Percentiles rank a stretch among this genome's conserved stretches.
Conservation (phyloP, 192 early-diverging fungal genomes). For the Funneliformis geosporum region DNA sequence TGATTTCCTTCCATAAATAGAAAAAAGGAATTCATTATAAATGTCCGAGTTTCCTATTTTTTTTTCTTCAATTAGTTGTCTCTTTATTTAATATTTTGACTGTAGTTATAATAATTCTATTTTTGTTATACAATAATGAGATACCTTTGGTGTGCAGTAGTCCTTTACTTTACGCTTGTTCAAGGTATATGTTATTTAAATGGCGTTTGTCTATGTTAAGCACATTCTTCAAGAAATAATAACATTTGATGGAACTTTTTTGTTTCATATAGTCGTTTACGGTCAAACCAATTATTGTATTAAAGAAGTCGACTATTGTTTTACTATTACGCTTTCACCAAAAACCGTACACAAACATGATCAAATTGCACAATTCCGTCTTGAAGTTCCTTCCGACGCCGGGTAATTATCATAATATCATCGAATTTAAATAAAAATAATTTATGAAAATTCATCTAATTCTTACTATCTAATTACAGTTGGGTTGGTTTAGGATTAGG, state of each 20-base stretch:
- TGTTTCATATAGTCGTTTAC: background rate
- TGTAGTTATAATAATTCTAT: no score
- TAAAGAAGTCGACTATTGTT: background rate
- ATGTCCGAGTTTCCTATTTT: no score
- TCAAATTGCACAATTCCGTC: background rate
- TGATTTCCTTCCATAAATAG: no score
- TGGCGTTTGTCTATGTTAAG: background rate
- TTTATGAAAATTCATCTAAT: background rate
- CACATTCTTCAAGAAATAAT: no score
- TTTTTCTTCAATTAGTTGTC: no score
- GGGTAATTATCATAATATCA: slow-evolving; percentile 22
- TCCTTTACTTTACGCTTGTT: background rate
- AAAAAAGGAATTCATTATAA: no score
- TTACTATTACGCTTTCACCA: background rate
- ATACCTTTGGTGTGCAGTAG: background rate
- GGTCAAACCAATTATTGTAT: background rate
- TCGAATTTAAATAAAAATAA: background rate
- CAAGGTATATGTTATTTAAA: background rate
- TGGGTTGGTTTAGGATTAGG: slow-evolving; percentile 28
- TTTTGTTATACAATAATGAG: no score
- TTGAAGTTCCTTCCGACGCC: background rate
- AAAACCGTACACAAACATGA: no score
- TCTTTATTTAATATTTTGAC: no score
- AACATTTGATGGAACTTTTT: background rate
- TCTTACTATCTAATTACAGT: background rate